A percentile compares a stretch with the other conserved stretches of the same genome.
phyloP scores from a whole-genome alignment of 352 stramenopile genomes.

The Phytophthora multivora region DNA sequence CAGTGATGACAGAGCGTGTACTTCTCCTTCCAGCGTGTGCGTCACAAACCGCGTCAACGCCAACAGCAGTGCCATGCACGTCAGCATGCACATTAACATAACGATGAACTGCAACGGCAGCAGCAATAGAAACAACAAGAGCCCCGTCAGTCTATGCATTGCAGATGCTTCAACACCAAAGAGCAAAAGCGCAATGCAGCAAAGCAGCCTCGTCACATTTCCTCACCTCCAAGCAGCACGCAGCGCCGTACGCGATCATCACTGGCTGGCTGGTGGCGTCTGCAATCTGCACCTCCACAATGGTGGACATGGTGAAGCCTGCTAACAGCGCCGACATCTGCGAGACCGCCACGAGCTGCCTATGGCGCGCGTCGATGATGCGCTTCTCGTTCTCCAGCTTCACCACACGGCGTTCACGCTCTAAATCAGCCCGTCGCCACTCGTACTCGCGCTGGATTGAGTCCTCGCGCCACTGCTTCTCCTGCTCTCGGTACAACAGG shows the following conservation, averaged over 20 bases:
- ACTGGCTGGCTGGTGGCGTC: conserved; percentile 49
- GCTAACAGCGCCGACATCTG: conserved; percentile 71
- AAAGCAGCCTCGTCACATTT: conserved; percentile 3
- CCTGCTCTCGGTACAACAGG: conserved; percentile 66
- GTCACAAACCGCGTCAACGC: conserved; percentile 79
- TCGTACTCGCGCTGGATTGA: conserved; percentile 66
- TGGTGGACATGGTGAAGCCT: conserved; percentile 74
- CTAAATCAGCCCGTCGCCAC: conserved; percentile 72
- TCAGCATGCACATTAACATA: conserved; percentile 82
- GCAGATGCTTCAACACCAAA: not conserved
- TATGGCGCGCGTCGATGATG: conserved; percentile 74
- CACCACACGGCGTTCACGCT: conserved; percentile 66
- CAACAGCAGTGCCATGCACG: conserved; percentile 67
- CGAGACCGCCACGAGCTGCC: conserved; percentile 68
- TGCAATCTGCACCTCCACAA: conserved; percentile 72
- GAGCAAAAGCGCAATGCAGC: not conserved
- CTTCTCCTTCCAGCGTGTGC: conserved; percentile 71
- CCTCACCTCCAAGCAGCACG: conserved; percentile 62
- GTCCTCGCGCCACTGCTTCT: conserved; percentile 84
- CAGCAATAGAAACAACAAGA: conserved; percentile 5
- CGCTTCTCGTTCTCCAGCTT: conserved; percentile 87
- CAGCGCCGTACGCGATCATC: conserved; percentile 56
- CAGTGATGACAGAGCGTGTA: conserved; percentile 54
- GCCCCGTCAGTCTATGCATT: conserved; percentile 9
- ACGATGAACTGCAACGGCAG: conserved; percentile 59